phyloP scores from a whole-genome alignment of 306 rosid species.

The Crataegus laevigata region DNA sequence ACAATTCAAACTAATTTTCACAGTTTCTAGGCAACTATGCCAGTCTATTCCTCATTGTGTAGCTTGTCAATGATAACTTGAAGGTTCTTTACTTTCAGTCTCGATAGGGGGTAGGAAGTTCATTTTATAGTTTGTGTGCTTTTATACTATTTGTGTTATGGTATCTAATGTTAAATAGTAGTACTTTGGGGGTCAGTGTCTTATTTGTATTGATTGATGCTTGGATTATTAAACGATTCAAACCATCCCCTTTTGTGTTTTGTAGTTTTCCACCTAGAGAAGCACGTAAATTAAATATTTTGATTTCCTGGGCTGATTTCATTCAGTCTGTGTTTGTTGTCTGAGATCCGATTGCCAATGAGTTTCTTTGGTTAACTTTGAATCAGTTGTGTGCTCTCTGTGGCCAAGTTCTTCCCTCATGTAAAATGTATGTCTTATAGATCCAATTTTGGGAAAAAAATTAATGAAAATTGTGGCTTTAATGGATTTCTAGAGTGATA shows the following conservation, averaged over 20 bases:
- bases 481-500: background rate
- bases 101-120: background rate
- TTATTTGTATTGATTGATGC: background rate
- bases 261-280: background rate
- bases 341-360: background rate
- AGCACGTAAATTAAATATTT: background rate
- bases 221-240: background rate
- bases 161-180: background rate
- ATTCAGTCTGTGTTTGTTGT: background rate
- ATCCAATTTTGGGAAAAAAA: background rate
- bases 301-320: background rate
- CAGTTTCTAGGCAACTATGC: background rate
- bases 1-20: background rate
- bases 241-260: background rate
- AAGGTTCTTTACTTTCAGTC: background rate
- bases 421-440: background rate
- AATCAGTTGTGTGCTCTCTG: background rate
- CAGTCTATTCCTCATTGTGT: background rate
- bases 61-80: background rate
- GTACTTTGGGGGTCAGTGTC: background rate
- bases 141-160: background rate
- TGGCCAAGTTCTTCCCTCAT: background rate
- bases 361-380: background rate
- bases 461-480: background rate
- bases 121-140: background rate